These are phyloP conservation scores for Trichomonas tenax DNA, from an alignment of 208 protist species.

Conservation along the genomic window DNA sequence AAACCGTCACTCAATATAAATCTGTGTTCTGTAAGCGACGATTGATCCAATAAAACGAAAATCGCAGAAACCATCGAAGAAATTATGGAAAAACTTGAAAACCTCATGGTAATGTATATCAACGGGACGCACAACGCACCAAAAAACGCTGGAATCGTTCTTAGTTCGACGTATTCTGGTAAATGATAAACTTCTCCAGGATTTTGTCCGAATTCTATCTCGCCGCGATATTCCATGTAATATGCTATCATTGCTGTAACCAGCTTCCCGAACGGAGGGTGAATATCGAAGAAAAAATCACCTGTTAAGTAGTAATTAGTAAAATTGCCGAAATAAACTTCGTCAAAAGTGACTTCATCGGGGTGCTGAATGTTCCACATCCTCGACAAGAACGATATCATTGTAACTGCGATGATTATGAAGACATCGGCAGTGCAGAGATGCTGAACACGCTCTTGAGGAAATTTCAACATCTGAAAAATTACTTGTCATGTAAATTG, in stretches of 20 bases:
- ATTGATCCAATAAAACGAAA: not conserved
- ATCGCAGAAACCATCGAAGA: not conserved
- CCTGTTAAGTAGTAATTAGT: constrained; percentile 21
- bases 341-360: constrained; percentile 11
- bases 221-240: not conserved
- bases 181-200: not conserved
- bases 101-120: not conserved
- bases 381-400: not conserved
- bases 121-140: not conserved
- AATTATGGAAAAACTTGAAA: not conserved
- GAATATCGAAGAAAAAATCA: constrained; percentile 24
- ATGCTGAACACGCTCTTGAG: not conserved
- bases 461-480: not conserved
- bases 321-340: constrained; percentile 26
- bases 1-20: not conserved
- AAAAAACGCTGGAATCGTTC: not conserved
- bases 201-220: not conserved
- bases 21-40: not conserved
- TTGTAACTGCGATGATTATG: not conserved
- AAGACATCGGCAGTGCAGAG: not conserved
- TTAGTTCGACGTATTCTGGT: not conserved
- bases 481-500: no score
- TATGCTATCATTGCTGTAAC: not conserved
- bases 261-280: constrained; percentile 27
- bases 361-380: not conserved